Conservation (phyloP, 169 alveolate genomes). For the Amoebophrya sp. region DNA sequence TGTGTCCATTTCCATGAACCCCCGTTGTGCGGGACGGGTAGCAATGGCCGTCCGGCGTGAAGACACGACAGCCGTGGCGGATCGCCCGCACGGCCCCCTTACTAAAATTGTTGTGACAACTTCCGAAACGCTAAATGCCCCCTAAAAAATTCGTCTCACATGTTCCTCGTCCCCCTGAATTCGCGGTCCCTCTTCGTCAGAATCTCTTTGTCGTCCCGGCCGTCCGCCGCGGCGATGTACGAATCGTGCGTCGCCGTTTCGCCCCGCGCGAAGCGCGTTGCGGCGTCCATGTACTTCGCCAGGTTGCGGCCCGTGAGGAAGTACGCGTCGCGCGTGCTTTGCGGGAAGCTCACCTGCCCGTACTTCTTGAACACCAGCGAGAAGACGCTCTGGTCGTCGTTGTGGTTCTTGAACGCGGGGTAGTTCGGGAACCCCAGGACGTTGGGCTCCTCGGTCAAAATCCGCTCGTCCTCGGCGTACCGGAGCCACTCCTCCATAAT, state of each 20-base stretch:
- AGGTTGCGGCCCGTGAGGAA: neutral
- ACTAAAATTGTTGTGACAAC: too few relatives aligned
- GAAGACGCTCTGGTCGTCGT: conserved; percentile 12
- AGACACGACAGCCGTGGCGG: too few relatives aligned
- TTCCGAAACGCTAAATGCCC: too few relatives aligned
- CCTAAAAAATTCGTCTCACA: too few relatives aligned
- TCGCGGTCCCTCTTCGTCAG: neutral
- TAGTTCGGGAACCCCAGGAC: neutral
- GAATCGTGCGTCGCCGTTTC: neutral
- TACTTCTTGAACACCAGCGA: neutral
- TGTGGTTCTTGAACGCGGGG: neutral
- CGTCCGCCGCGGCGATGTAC: neutral
- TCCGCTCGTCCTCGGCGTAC: neutral
- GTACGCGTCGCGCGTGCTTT: neutral
- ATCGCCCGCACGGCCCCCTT: too few relatives aligned
- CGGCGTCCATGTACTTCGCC: neutral
- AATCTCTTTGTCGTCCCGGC: neutral
- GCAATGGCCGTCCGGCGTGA: too few relatives aligned
- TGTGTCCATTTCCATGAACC: too few relatives aligned
- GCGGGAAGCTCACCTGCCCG: neutral
- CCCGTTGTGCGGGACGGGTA: too few relatives aligned
- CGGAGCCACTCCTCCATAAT: neutral
- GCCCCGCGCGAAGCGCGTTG: neutral
- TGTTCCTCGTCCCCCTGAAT: too few relatives aligned
- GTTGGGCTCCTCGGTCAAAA: neutral